A percentile compares a stretch with the other conserved stretches of the same genome.
These are phyloP conservation scores for Fusarium verrucosum DNA, from an alignment of 2,329 filamentous ascomycete species.

Conservation along the genomic window DNA sequence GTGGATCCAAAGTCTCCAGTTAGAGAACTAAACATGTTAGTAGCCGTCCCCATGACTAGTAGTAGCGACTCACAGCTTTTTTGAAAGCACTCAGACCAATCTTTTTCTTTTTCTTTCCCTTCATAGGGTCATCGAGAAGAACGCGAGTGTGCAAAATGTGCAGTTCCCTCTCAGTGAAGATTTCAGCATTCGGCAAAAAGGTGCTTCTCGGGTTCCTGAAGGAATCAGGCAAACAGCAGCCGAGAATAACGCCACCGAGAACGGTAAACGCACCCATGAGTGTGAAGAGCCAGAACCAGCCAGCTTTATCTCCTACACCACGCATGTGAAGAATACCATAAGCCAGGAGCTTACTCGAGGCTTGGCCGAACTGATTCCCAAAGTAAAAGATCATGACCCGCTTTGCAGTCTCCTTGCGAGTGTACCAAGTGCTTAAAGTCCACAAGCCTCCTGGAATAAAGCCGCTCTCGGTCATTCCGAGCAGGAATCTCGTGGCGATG, in stretches of 20 bases:
- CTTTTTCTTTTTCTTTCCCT: constrained; percentile 58
- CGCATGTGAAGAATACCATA: constrained; percentile 61
- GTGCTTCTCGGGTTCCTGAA: constrained; percentile 55
- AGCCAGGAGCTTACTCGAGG: constrained; percentile 52
- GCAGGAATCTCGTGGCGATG: constrained; percentile 60
- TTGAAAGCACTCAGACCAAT: constrained; percentile 58
- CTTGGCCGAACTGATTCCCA: constrained; percentile 61
- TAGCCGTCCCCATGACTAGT: accelerated
- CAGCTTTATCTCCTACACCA: constrained; percentile 56
- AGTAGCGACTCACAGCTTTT: constrained; percentile 48
- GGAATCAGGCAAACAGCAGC: constrained; percentile 56
- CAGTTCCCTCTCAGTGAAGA: constrained; percentile 53
- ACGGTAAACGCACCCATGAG: constrained; percentile 65
- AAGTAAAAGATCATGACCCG: constrained; percentile 65
- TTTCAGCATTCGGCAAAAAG: constrained; percentile 49
- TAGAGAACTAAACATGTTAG: constrained; percentile 50
- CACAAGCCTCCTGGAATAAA: constrained; percentile 64
- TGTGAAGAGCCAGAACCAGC: constrained; percentile 67
- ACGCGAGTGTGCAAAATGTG: constrained; percentile 56
- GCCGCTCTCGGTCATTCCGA: constrained; percentile 63
- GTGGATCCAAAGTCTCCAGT: constrained; percentile 64
- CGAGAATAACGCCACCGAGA: constrained; percentile 52
- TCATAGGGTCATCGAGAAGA: constrained; percentile 55
- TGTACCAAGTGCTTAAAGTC: constrained; percentile 66
- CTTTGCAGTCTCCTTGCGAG: constrained; percentile 60